Evolutionary conservation across 2,329 filamentous ascomycete species (phyloP), one percentile per base, ranked within the genome.

Genomic region (Orbilia javanica): DNA sequence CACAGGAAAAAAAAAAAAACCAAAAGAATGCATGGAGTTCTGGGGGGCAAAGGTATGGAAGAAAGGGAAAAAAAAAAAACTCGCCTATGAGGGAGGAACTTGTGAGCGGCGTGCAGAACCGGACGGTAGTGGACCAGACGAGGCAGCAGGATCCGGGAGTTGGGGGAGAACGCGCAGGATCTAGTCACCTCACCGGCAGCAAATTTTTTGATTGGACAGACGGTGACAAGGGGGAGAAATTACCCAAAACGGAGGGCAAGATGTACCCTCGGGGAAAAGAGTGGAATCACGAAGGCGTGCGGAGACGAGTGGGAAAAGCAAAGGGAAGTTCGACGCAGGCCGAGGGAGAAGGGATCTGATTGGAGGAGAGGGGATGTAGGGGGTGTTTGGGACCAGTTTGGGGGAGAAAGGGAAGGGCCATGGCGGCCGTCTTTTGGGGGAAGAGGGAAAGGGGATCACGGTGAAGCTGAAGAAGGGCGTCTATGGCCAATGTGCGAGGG

Each of bases 131-230:
- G 60, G 60, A 63, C 8, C 22, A 25, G 25, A 64, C 36, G 42
- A 48, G 67, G 67, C 46, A 64, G 67, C 55, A 72, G 68, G 68
- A 73, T 73, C 69, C 52, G 39, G 70, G 60, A 18, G 34, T 60
- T 55, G 52, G 52, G 34, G 34, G 34, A 36, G 39, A 46, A 74
- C 70, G 62, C 70, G 70, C 44, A 68, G 63, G 70, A 74, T 74
- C 52, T 29, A 55, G 63, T 74, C 63, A 44, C 42, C 22, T 68
- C 52, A 44, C 42, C 31, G 6, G 22, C 8, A 27, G 70, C 55
- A 60, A 68, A 68, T 62, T 74, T 67, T 74, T 34, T 74, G 63
- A 74, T 74, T 74, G 70, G 70, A 15, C 22, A 27, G 29, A 39
- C 29, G 11, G 11, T 42, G 42, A 60, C 34, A 60, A 60, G 57